Evolutionary conservation across 2,329 filamentous ascomycete genomes (phyloP), one percentile per base, ranked within the genome.

Genomic region (Hortaea werneckii): DNA sequence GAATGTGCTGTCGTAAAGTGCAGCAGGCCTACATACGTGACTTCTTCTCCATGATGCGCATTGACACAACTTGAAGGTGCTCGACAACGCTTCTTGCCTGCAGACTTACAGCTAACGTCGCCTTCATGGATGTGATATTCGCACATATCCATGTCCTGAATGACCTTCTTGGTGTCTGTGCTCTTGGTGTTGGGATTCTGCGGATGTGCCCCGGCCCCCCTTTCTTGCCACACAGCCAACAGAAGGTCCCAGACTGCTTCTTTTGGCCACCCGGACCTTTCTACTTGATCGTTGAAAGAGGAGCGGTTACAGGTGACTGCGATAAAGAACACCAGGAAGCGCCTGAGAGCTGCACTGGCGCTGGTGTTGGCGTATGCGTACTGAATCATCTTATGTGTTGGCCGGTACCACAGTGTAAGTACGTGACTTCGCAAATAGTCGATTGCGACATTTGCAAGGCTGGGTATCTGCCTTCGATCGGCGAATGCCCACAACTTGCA

Each of bases 401-500:
- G 37, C 6, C 9, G 8, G 13, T 7, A 7, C 13, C 9, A 39
- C 6, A 9, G 8, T 39, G 9, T 39, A 8, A 13, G 7, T 7
- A 10, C 7, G 8, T 13, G 9, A 6, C 37, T 5, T 30, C 29
- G 29, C 20, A 42, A 4, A 8, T 12, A 13, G 26, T 47, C 28
- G 13, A 41, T 20, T 5, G 28, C 13, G 9, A 40, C 9, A 12
- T 47, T 47, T 13, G 29, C 12, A n/a, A 47, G 45, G 5, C 48
- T 26, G 8, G 48, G 48, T 13, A 43, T 28, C 10, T 44, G 12
- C 3, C 42, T 41, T 27, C 41, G 10, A 11, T 47, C 45, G 10
- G 7, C 45, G 30, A 47, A 47, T 4, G 34, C 32, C 32, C 45
- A 47, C 37, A 47, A 10, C 12, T 44, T 13, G 29, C 11, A 30